Conservation (phyloP, 2,329 filamentous ascomycete genomes). For the Lomentospora prolificans region DNA sequence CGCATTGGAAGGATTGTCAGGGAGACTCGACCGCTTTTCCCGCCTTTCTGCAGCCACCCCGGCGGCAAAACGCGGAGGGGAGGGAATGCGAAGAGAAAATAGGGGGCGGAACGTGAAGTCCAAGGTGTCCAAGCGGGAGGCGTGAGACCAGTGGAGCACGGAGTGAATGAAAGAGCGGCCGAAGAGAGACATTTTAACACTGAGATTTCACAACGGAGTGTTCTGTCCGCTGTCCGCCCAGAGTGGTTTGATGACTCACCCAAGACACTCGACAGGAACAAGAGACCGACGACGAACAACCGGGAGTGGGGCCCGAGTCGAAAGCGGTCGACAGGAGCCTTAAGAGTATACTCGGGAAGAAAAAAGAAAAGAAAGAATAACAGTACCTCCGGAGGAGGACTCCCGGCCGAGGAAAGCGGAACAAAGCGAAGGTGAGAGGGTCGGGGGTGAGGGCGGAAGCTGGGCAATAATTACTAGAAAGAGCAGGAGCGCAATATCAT, state of each 20-base stretch:
- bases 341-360: neutral
- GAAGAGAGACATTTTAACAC: neutral
- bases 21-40: neutral
- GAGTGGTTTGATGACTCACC: neutral
- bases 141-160: neutral
- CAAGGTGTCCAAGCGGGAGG: neutral
- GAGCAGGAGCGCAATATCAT: neutral
- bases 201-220: neutral
- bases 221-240: neutral
- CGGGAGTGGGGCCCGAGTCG: neutral
- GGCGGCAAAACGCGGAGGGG: neutral
- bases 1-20: neutral
- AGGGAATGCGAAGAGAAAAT: neutral
- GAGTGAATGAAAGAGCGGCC: neutral
- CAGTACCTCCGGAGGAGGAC: too few relatives aligned
- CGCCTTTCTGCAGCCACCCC: neutral
- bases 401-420: too few relatives aligned
- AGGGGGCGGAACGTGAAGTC: neutral
- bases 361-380: neutral
- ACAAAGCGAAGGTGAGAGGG: too few relatives aligned
- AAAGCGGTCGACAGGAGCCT: neutral
- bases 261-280: neutral
- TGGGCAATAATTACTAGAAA: neutral
- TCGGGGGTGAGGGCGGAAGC: too few relatives aligned
- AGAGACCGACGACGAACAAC: too few relatives aligned